These are phyloP conservation scores for Neopestalotiopsis clavispora DNA, from an alignment of 2,329 filamentous ascomycete species.

Conservation along the genomic window DNA sequence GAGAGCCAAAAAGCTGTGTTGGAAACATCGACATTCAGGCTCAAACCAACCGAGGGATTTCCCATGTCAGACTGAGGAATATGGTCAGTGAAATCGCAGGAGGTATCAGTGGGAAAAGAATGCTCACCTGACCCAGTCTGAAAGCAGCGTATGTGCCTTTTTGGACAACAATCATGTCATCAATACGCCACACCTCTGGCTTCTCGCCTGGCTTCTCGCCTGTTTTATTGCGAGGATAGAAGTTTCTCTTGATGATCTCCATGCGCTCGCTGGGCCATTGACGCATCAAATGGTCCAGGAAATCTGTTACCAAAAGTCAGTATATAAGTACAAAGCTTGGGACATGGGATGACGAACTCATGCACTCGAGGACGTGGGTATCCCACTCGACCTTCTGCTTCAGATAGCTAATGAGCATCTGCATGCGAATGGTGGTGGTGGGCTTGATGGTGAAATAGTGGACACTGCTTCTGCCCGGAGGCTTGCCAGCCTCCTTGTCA, in stretches of 20 bases:
- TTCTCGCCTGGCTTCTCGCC: too few relatives aligned
- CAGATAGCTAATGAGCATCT: constrained; percentile 70
- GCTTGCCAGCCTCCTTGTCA: constrained; percentile 49
- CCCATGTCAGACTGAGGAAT: constrained; percentile 22
- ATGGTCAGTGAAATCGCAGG: neutral
- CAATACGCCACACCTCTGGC: constrained; percentile 55
- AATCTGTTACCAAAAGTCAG: constrained; percentile 51
- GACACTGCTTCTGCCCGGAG: constrained; percentile 39
- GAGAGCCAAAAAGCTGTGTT: constrained; percentile 86
- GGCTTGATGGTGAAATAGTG: constrained; percentile 67
- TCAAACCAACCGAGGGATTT: constrained; percentile 60
- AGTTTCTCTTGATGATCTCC: constrained; percentile 78
- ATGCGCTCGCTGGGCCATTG: constrained; percentile 74
- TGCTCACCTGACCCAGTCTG: constrained; percentile 67
- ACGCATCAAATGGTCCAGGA: constrained; percentile 87
- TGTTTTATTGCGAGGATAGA: constrained; percentile 65
- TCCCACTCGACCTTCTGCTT: constrained; percentile 63
- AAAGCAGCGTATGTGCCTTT: constrained; percentile 92
- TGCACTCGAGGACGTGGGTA: constrained; percentile 73
- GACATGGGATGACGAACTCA: constrained; percentile 58
- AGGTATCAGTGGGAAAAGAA: neutral
- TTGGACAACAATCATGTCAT: constrained; percentile 73
- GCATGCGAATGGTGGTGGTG: constrained; percentile 72
- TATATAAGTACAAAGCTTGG: constrained; percentile 15
- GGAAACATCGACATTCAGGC: constrained; percentile 88